A percentile compares a stretch with the other conserved stretches of the same genome.
These are phyloP conservation scores for Potentilla sterilis DNA, from an alignment of 306 rosid species.

Conservation along the genomic window DNA sequence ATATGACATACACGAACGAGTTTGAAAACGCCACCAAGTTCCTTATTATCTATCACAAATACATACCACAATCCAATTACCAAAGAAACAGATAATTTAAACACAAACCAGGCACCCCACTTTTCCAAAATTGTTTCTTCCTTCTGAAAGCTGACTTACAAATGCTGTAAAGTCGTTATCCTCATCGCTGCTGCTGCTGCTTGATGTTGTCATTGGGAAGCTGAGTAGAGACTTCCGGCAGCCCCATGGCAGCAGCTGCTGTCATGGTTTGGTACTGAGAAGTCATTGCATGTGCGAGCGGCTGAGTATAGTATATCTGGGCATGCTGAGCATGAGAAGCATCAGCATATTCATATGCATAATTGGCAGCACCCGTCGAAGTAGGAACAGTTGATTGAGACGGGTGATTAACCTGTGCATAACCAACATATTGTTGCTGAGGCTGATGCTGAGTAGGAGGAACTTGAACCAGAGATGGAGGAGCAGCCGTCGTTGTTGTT, in stretches of 20 bases:
- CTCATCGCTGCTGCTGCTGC: conserved; percentile 41
- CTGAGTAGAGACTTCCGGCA: conserved; percentile 64
- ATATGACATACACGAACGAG: conserved; percentile 52
- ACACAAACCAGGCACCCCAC: conserved; percentile 48
- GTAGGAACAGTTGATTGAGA: conserved; percentile 66
- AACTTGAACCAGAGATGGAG: conserved; percentile 67
- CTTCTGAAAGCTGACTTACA: conserved; percentile 36
- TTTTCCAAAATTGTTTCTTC: conserved; percentile 78
- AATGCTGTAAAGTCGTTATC: conserved; percentile 70
- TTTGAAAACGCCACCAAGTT: conserved; percentile 39
- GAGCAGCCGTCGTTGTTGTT: conserved; percentile 54
- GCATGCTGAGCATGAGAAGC: conserved; percentile 72
- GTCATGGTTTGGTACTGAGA: conserved; percentile 94
- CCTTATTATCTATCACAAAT: conserved; percentile 77
- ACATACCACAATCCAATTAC: conserved; percentile 68
- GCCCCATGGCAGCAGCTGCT: conserved; percentile 40
- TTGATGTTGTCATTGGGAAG: conserved; percentile 66
- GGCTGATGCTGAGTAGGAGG: conserved; percentile 73
- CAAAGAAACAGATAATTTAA: conserved; percentile 48
- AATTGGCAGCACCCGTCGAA: conserved; percentile 48
- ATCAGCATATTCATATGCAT: conserved; percentile 64
- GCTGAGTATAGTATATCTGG: conserved; percentile 78
- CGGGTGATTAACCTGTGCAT: conserved; percentile 80
- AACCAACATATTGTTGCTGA: conserved; percentile 72
- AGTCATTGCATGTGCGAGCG: conserved; percentile 67